Evolutionary conservation across 495 filamentous ascomycete genomes (phyloP), one percentile per base, ranked within the genome.

Genomic region (Penicillium parvum): DNA sequence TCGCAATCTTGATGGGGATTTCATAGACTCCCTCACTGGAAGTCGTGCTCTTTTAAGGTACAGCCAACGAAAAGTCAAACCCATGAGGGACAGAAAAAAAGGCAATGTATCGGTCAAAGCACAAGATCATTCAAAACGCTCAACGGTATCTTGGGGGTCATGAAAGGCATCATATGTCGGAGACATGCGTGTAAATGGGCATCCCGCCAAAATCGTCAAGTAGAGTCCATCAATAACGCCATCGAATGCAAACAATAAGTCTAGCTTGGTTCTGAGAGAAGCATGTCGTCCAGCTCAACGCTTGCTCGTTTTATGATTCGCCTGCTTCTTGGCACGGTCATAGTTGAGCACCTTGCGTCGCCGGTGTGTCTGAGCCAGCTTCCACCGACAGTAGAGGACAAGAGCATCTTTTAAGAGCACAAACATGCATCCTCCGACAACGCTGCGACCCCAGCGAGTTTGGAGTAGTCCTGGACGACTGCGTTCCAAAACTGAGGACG

Each of bases 351-450:
- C 74, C 59, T 72, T 78, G 58, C 88, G 69, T 32, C 76, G 72
- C 36, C 74, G 66, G 65, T 84, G 81, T 39, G 79, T 79, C 62
- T 83, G 77, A 23, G 84, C 88, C 49, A 80, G 65, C 55, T 78
- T 78, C 70, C 85, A 90, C 51, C 84, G 79, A 35, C 79, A 79
- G 58, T 88, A 92, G 5, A 92, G 69, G 49, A 81, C 66, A 38
- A 90, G 65, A 4, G 78, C 83, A 60, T 95, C 88, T 52, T 84
- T 86, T 5, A 90, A 57, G 15, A 90, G 76, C 32, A 90, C 81
- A 49, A 86, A 90, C 32, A 87, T 68, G 59, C 86, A 91, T 0
- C 88, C 88, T 9, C 88, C 88, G 5, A 86, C 73, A 2, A 92
- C 69, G 50, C 84, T 92, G 36, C 88, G 74, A 6, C 86, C 88